Evolutionary conservation across 345 rosid species (phyloP), one percentile per base, ranked within the genome.

Genomic region (Rhizophora apiculata): DNA sequence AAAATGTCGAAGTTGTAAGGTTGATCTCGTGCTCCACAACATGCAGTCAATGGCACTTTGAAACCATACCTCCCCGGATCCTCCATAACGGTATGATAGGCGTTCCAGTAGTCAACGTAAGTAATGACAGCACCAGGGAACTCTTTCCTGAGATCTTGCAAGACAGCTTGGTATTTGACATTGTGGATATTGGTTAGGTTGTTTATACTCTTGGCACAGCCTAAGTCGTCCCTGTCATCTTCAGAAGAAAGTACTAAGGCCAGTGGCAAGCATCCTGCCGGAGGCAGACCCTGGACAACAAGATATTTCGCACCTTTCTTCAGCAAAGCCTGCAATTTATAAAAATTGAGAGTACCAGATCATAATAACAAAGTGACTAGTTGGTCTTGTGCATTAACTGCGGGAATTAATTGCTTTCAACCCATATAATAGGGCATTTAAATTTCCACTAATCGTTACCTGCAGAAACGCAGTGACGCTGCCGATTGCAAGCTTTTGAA

Each of bases 51-150:
- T 24, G 79, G 64, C 76, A 91, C 90, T 37, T 76, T 80, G 86
- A 94, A 82, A 0, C 96, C 92, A 30, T 85, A 87, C 48, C 64
- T 82, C 22, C 27, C 64, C 1, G 91, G 89, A 57, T 77, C 82
- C 76, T 72, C 60, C 71, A 94, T 69, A 11, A 91, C 83, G 21
- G 43, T 66, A 27, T 79, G 79, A 81, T 86, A 88, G 9, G 99
- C 99, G 27, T 75, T 87, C 92, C 90, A 91, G 83, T 85, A 89
- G 65, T 94, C 99, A 3, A 88, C 84, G 31, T 89, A 88, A 6
- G 85, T 74, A 37, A 94, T 89, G 39, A 82, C 63, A 4, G 96
- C 84, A 3, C 71, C 62, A 0, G 96, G 96, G 64, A 84, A 88
- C 64, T 75, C 85, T 26, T 65, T 76, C 74, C 93, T 74, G 32